Base-by-base conservation (phyloP, 805 yeast genomes). In the Saturnispora bothae region DNA sequence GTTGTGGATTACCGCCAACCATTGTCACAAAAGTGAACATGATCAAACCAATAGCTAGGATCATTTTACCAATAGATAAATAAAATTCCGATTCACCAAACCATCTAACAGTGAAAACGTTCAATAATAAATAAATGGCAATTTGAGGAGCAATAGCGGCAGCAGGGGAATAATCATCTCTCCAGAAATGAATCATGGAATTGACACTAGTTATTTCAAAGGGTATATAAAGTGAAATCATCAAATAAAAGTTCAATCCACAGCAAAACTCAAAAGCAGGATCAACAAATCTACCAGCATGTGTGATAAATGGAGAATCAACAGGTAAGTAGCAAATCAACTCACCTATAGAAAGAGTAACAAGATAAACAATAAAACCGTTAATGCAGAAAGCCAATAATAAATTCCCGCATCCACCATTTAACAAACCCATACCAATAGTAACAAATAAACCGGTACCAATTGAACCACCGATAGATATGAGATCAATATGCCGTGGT, bases 21-120 rank as follows among this genome's bases (percentile, higher is more conserved):
- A 83, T 84, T 5, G 86, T 76, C 38, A 83, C 54, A 48, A 84
- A 78, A 2, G 92, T 82, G 57, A 80, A 84, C 20, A 79, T 50
- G 42, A 84, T 69, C 33, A 84, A 63, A 2, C 92, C 94, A n/a
- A 78, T 54, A 12, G 88, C 85, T 34, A 84, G 63, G 4, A 83
- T 45, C 40, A 84, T 72, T 52, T 84, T 84, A 34, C 83, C 79
- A 21, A 83, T 64, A 1, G 88, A 73, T 16, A 83, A 60, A 78
- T 81, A 77, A 52, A 83, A 85, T 57, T 84, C 95, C 18, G 77
- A 66, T 53, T 84, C 95, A 23, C 95, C 95, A 49, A 79, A 84
- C 44, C 70, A 68, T 30, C 64, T 64, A 19, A 84, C 94, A 0
- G 89, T 86, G 50, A 80, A 76, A 8, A 82, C 53, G 44, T 84